A percentile compares a stretch with the other conserved stretches of the same genome.
Conservation (phyloP, 1,284 basidiomycete genomes). For the Cryptococcus hybrid region DNA sequence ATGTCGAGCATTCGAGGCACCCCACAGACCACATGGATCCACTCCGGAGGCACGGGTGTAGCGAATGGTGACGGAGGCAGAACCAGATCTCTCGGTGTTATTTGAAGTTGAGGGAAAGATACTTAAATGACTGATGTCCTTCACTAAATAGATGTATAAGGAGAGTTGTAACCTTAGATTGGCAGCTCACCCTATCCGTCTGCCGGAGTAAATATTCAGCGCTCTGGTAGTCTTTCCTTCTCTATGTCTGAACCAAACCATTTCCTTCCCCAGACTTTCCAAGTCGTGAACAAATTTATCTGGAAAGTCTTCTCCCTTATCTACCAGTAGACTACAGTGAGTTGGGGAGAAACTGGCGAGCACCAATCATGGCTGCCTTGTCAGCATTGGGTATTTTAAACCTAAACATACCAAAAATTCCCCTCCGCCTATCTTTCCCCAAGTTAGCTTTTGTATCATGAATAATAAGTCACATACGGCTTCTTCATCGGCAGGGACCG, state of each 20-base stretch:
- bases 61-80: constrained; percentile 51
- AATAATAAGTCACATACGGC: constrained; percentile 18
- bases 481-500: constrained; percentile 51
- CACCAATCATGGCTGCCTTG: constrained; percentile 28
- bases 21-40: constrained; percentile 84
- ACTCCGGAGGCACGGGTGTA: constrained; percentile 57
- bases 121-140: constrained; percentile 66
- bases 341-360: constrained; percentile 39
- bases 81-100: constrained; percentile 67
- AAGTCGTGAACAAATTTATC: constrained; percentile 59
- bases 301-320: constrained; percentile 78
- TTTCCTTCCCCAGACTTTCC: constrained; percentile 65
- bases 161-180: not conserved
- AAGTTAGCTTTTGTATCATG: not conserved
- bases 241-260: constrained; percentile 75
- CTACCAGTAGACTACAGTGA: constrained; percentile 75
- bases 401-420: constrained; percentile 65
- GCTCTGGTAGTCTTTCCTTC: constrained; percentile 65
- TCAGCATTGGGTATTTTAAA: not conserved
- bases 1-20: constrained; percentile 68
- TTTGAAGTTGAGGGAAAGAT: constrained; percentile 71
- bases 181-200: constrained; percentile 61
- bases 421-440: constrained; percentile 82
- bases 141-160: constrained; percentile 17
- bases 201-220: constrained; percentile 73